Conservation (phyloP, 2,329 filamentous ascomycete species). For the Phyllosticta citrichinensis region DNA sequence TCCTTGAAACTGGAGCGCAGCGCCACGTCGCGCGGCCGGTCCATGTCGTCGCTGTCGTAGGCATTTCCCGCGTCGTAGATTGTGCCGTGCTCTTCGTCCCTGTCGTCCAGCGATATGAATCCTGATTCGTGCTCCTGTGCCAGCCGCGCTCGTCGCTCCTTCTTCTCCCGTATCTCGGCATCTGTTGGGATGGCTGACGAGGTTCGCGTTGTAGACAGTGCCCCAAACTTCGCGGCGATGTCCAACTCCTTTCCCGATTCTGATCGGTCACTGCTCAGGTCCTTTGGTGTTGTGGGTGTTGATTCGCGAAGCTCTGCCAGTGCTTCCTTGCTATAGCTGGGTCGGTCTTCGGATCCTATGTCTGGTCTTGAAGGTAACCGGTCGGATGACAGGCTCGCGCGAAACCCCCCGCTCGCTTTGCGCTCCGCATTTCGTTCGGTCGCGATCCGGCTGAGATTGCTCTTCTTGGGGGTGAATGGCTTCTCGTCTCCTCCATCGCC, state of each 20-base stretch:
- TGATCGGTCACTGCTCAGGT: conserved; percentile 35
- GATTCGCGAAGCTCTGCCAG: conserved; percentile 76
- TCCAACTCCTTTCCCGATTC: conserved; percentile 31
- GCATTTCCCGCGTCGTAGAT: conserved; percentile 22
- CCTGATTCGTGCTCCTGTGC: conserved; percentile 56
- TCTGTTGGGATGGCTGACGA: conserved; percentile 60
- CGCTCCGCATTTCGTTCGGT: conserved; percentile 57
- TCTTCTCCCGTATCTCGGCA: conserved; percentile 81
- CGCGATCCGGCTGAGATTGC: conserved; percentile 52
- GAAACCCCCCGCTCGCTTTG: conserved; percentile 32
- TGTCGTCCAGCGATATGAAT: conserved; percentile 54
- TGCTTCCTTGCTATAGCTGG: conserved; percentile 77
- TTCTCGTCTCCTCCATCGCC: conserved; percentile 47
- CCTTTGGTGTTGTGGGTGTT: conserved; percentile 71
- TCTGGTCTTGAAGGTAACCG: conserved; percentile 35
- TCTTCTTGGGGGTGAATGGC: conserved; percentile 53
- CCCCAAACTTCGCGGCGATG: conserved; percentile 48
- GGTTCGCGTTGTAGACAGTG: conserved; percentile 24
- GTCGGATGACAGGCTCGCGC: conserved; percentile 37
- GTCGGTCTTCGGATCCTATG: conserved; percentile 49
- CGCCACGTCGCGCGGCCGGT: conserved; percentile 24
- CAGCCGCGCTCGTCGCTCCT: conserved; percentile 73
- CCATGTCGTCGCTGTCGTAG: conserved; percentile 31
- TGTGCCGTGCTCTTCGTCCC: conserved; percentile 38
- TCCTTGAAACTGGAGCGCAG: conserved; percentile 34